These are phyloP conservation scores for Bruguiera parviflora DNA, from an alignment of 345 rosid genomes.

Conservation along the genomic window DNA sequence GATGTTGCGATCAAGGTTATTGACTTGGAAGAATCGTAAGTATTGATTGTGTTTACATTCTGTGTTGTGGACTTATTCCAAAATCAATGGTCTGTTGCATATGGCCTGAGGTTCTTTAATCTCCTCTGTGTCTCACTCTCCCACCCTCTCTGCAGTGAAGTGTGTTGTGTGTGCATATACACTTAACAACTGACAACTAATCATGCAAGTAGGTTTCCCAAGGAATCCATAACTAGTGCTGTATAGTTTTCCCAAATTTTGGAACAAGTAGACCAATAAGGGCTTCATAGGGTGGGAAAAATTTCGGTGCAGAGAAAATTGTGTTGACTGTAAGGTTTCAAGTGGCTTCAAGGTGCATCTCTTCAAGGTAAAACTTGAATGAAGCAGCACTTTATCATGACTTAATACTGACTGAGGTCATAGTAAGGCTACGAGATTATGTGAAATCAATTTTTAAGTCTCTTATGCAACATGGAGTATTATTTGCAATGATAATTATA, in stretches of 20 bases:
- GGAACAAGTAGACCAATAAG: neutral
- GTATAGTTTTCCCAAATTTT: neutral
- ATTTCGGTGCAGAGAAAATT: too few relatives aligned
- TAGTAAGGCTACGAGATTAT: neutral
- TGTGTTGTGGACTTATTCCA: neutral
- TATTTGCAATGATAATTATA: neutral
- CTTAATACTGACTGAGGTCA: constrained; percentile 3
- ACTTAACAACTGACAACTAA: neutral
- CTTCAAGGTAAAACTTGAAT: neutral
- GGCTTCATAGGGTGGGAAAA: neutral
- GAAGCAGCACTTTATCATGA: neutral
- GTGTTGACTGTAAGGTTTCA: neutral
- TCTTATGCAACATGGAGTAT: neutral
- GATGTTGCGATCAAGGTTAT: constrained; percentile 98
- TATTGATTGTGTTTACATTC: neutral
- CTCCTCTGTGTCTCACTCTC: neutral
- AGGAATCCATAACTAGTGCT: neutral
- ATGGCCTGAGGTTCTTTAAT: neutral
- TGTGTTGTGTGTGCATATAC: neutral
- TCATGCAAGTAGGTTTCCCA: neutral
- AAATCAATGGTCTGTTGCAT: too few relatives aligned
- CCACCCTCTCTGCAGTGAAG: neutral
- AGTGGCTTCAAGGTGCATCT: constrained; percentile 1
- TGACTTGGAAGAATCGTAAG: constrained; percentile 99
- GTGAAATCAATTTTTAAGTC: constrained; percentile 4